Evolutionary conservation across 768 basidiomycete species (phyloP).

Genomic region (Agrocybe praecox): DNA sequence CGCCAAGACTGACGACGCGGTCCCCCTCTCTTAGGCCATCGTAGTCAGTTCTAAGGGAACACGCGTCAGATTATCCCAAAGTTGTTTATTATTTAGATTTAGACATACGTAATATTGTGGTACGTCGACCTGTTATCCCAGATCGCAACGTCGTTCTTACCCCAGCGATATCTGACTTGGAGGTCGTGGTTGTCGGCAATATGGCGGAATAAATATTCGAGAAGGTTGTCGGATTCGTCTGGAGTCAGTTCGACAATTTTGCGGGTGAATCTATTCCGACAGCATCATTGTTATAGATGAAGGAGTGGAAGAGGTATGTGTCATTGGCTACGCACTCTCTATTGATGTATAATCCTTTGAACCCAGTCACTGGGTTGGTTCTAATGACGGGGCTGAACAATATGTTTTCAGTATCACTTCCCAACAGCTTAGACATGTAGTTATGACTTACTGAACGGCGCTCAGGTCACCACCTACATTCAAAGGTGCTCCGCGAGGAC

Average conservation of each 20-base stretch:
- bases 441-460: conserved; percentile 47
- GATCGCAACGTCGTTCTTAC: conserved; percentile 53
- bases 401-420: not conserved
- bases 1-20: conserved; percentile 55
- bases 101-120: conserved; percentile 46
- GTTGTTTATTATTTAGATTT: not conserved
- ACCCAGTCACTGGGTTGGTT: conserved; percentile 63
- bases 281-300: not conserved
- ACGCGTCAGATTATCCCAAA: not conserved
- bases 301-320: not conserved
- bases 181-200: conserved; percentile 59
- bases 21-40: conserved; percentile 42
- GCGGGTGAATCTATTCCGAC: conserved; percentile 47
- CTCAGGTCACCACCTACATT: conserved; percentile 51
- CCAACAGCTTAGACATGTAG: no score
- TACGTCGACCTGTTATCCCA: conserved; percentile 62
- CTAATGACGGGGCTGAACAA: conserved; percentile 48
- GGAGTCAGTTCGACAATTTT: conserved; percentile 53
- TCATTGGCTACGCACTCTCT: conserved; percentile 29
- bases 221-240: conserved; percentile 54
- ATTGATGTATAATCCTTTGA: conserved; percentile 60
- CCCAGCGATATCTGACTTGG: conserved; percentile 53
- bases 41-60: conserved; percentile 33
- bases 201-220: conserved; percentile 51
- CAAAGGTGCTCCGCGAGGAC: conserved; percentile 51